Evolutionary conservation across 169 alveolate species (phyloP).

Genomic region (Eimeria falciformis): DNA sequence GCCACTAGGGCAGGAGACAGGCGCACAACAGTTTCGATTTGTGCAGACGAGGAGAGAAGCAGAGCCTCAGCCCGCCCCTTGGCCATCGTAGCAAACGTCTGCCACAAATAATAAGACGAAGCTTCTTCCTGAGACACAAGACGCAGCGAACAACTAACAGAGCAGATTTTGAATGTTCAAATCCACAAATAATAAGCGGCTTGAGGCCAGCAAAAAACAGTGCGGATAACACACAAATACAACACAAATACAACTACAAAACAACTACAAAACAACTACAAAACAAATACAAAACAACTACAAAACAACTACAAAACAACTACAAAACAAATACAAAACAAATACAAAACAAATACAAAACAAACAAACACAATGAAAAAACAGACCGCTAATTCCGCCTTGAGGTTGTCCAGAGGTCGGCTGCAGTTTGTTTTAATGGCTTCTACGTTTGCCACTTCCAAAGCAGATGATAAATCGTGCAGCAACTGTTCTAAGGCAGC

Average conservation of each 20-base stretch:
- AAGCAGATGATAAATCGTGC: conserved; percentile 26
- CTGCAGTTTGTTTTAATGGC: conserved; percentile 67
- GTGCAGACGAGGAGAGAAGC: background rate
- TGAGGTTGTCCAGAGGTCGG: conserved; percentile 54
- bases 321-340: too few relatives aligned
- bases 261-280: too few relatives aligned
- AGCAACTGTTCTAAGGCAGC: conserved; percentile 21
- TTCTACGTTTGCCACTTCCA: conserved; percentile 53
- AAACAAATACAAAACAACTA: too few relatives aligned
- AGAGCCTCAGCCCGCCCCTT: background rate
- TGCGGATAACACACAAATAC: too few relatives aligned
- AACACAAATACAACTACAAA: too few relatives aligned
- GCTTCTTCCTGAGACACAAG: conserved; percentile 17
- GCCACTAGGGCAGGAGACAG: conserved; percentile 2
- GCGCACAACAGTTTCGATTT: background rate
- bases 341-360: too few relatives aligned
- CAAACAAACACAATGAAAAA: too few relatives aligned
- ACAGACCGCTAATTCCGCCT: conserved; percentile 51
- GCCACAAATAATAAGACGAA: background rate
- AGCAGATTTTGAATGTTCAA: too few relatives aligned
- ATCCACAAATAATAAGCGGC: too few relatives aligned
- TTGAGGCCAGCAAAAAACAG: too few relatives aligned
- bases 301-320: too few relatives aligned
- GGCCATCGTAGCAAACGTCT: background rate
- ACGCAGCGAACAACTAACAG: background rate